These are phyloP conservation scores for Paraconiothyrium brasiliense DNA, from an alignment of 2,329 filamentous ascomycete species.

Conservation along the genomic window DNA sequence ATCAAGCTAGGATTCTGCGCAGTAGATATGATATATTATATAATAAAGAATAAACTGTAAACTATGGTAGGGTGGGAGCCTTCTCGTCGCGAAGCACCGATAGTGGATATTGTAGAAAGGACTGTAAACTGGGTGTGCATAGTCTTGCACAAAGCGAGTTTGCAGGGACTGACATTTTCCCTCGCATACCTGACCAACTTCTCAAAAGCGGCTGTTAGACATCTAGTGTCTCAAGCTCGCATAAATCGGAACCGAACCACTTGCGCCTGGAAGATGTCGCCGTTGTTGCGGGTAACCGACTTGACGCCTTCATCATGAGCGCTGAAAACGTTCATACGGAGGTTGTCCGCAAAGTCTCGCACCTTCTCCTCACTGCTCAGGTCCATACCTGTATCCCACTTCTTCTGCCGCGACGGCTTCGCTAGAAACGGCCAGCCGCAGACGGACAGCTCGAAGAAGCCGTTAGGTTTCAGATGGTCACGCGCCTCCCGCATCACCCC, in stretches of 20 bases:
- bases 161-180: too few relatives aligned
- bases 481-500: constrained; percentile 3
- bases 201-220: too few relatives aligned
- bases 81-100: too few relatives aligned
- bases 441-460: constrained; percentile 3
- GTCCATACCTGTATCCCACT: neutral
- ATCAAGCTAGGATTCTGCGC: too few relatives aligned
- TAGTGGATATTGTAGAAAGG: too few relatives aligned
- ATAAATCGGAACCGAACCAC: neutral
- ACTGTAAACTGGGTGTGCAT: too few relatives aligned
- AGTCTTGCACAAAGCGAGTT: too few relatives aligned
- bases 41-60: too few relatives aligned
- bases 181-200: too few relatives aligned
- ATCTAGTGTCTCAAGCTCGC: neutral
- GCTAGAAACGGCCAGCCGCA: constrained; percentile 3
- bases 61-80: too few relatives aligned
- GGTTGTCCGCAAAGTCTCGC: neutral
- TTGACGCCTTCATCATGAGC: neutral
- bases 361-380: neutral
- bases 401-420: constrained; percentile 1
- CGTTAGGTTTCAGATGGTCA: neutral
- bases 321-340: neutral
- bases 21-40: too few relatives aligned
- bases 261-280: constrained; percentile 4
- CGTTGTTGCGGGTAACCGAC: constrained; percentile 6